Evolutionary conservation across 345 rosid genomes (phyloP).

Genomic region (Eucalyptus grandis): DNA sequence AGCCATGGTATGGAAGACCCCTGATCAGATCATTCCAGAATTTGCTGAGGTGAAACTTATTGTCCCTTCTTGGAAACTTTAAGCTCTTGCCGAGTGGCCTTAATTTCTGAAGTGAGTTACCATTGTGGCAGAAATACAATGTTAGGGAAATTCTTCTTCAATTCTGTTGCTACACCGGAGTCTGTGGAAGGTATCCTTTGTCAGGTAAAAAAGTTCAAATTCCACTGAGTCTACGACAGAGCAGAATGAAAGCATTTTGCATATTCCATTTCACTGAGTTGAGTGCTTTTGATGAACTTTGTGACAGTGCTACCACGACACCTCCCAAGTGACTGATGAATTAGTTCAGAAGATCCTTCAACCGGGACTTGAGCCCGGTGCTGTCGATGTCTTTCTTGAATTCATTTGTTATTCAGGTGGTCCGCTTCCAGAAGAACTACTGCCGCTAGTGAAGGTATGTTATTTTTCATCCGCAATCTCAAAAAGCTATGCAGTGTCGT

Average conservation of each 20-base stretch:
- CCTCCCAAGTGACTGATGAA: conserved; percentile 82
- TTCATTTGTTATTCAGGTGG: conserved; percentile 91
- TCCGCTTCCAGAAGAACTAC: conserved; percentile 87
- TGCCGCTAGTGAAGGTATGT: conserved; percentile 61
- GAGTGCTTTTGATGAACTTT: neutral
- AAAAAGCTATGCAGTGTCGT: neutral
- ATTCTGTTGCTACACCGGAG: conserved; percentile 51
- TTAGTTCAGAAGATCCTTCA: conserved; percentile 65
- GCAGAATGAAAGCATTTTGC: neutral
- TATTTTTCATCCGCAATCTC: neutral
- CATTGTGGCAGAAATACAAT: conserved; percentile 54
- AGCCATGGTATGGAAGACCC: conserved; percentile 71
- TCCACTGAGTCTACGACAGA: neutral
- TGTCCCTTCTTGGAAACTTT: neutral
- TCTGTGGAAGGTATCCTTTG: conserved; percentile 63
- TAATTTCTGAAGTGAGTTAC: neutral
- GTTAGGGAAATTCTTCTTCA: conserved; percentile 52
- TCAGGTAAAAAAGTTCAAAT: conserved; percentile 28
- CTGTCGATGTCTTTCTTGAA: conserved; percentile 76
- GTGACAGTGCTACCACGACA: conserved; percentile 74
- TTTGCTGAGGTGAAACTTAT: conserved; percentile 49
- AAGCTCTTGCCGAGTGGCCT: neutral
- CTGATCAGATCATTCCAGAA: conserved; percentile 71
- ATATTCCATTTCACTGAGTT: neutral
- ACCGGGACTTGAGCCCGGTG: conserved; percentile 94